Conservation (phyloP, 2,329 filamentous ascomycete genomes). For the Bisporella sp. region DNA sequence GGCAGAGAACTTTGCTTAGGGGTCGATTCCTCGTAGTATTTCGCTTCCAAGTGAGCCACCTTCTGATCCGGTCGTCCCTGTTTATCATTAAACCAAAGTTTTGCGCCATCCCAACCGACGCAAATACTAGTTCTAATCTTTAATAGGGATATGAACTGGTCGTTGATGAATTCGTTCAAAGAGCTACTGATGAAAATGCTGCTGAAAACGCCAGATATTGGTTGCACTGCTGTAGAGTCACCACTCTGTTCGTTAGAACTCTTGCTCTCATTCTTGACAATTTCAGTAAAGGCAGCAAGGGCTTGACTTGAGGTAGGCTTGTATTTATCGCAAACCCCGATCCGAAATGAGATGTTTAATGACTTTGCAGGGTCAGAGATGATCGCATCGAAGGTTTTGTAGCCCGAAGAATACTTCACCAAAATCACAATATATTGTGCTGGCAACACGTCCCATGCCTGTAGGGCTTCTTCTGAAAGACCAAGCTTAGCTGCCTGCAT, state of each 20-base stretch:
- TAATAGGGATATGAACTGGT: slow-evolving; percentile 55
- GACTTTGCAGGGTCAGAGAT: slow-evolving; percentile 32
- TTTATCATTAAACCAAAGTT: slow-evolving; percentile 19
- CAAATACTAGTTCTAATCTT: slow-evolving; percentile 46
- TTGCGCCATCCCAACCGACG: slow-evolving; percentile 63
- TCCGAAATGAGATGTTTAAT: slow-evolving; percentile 48
- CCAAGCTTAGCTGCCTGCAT: slow-evolving; percentile 62
- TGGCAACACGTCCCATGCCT: slow-evolving; percentile 66
- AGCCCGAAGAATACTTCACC: slow-evolving; percentile 56
- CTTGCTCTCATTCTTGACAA: slow-evolving; percentile 11
- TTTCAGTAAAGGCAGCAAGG: slow-evolving; percentile 28
- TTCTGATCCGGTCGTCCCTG: slow-evolving; percentile 18
- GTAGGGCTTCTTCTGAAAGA: slow-evolving; percentile 66
- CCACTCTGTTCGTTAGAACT: slow-evolving; percentile 3
- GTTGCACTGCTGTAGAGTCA: not conserved
- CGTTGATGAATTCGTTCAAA: slow-evolving; percentile 60
- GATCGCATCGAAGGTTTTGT: slow-evolving; percentile 51
- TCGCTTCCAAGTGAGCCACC: slow-evolving; percentile 7
- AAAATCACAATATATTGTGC: slow-evolving; percentile 69
- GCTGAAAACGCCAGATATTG: slow-evolving; percentile 34
- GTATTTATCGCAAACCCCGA: slow-evolving; percentile 65
- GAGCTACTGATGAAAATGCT: slow-evolving; percentile 66
- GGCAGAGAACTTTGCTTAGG: slow-evolving; percentile 9
- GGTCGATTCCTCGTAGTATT: slow-evolving; percentile 6
- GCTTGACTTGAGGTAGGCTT: slow-evolving; percentile 54